Conservation (phyloP, 2,329 filamentous ascomycete species). For the Penicillium sp. region DNA sequence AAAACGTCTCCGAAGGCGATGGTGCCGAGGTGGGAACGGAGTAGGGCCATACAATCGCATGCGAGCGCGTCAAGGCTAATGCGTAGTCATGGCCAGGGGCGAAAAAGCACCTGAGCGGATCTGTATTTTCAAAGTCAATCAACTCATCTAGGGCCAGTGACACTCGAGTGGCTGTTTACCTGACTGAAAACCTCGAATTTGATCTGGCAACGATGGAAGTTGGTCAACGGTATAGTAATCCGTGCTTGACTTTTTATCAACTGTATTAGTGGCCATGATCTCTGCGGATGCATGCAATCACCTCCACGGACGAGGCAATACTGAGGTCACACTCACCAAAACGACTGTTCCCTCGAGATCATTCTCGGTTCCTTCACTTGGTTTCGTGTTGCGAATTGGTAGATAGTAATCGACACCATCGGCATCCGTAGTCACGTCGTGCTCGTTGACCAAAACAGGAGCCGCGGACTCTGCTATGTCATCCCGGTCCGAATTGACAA, state of each 20-base stretch:
- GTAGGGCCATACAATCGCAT: slow-evolving; percentile 90
- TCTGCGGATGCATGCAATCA: not conserved
- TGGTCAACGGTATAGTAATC: slow-evolving; percentile 81
- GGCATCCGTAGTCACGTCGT: slow-evolving; percentile 16
- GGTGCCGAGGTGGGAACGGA: slow-evolving; percentile 41
- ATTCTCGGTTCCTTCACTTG: slow-evolving; percentile 31
- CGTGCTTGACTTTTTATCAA: slow-evolving; percentile 63
- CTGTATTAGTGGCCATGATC: slow-evolving; percentile 3
- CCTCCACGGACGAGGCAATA: not conserved
- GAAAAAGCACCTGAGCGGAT: slow-evolving; percentile 61
- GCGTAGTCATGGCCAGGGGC: slow-evolving; percentile 66
- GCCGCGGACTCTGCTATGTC: slow-evolving; percentile 16
- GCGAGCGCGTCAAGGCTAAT: slow-evolving; percentile 71
- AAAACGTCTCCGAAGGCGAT: slow-evolving; percentile 60
- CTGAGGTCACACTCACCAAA: slow-evolving; percentile 29
- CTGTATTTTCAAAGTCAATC: slow-evolving; percentile 39
- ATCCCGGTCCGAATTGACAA: slow-evolving; percentile 20
- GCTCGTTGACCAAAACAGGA: slow-evolving; percentile 11
- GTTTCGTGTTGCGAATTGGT: slow-evolving; percentile 38
- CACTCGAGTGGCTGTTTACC: slow-evolving; percentile 48
- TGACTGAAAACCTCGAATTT: slow-evolving; percentile 61
- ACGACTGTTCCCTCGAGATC: slow-evolving; percentile 33
- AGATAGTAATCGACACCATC: slow-evolving; percentile 28
- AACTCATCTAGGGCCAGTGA: not conserved
- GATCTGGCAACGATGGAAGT: slow-evolving; percentile 74